Evolutionary conservation across 164 flowering plant genomes (phyloP).

Genomic region (Aristolochia californica): DNA sequence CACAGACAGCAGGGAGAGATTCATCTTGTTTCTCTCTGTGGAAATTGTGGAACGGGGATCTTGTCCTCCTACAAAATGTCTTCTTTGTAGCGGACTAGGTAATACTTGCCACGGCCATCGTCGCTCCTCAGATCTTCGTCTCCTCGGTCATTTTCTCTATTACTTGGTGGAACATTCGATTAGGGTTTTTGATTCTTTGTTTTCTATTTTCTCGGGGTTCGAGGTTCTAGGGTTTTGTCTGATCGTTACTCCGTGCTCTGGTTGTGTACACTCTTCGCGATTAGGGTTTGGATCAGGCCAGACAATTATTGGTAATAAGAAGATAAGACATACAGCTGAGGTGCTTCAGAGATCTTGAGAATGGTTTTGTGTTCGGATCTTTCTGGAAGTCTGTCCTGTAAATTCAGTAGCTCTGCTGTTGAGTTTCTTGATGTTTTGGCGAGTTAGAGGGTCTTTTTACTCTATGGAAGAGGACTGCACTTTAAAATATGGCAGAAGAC

Average conservation of each 20-base stretch:
- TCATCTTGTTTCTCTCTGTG: neutral
- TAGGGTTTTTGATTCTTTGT: constrained; percentile 18
- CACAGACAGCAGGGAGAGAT: neutral
- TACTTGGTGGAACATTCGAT: neutral
- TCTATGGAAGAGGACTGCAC: constrained; percentile 52
- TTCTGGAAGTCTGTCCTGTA: constrained; percentile 6
- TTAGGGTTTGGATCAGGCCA: constrained; percentile 30
- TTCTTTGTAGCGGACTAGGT: constrained; percentile 23
- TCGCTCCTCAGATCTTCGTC: neutral
- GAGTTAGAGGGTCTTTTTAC: constrained; percentile 7
- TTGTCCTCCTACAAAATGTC: constrained; percentile 13
- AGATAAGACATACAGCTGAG: neutral
- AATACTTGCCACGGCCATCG: neutral
- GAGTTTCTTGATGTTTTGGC: constrained; percentile 8
- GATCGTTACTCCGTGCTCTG: constrained; percentile 22
- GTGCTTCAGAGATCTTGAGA: constrained; percentile 1
- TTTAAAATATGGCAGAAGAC: constrained; percentile 11
- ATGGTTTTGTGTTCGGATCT: constrained; percentile 22
- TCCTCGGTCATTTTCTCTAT: neutral
- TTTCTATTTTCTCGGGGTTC: constrained; percentile 7
- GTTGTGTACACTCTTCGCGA: constrained; percentile 11
- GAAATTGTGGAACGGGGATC: constrained; percentile 2
- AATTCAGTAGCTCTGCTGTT: constrained; percentile 13
- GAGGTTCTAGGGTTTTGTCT: constrained; percentile 31
- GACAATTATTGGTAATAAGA: neutral